Evolutionary conservation across 352 stramenopile genomes (phyloP).

Genomic region (Plasmopara halstedii): DNA sequence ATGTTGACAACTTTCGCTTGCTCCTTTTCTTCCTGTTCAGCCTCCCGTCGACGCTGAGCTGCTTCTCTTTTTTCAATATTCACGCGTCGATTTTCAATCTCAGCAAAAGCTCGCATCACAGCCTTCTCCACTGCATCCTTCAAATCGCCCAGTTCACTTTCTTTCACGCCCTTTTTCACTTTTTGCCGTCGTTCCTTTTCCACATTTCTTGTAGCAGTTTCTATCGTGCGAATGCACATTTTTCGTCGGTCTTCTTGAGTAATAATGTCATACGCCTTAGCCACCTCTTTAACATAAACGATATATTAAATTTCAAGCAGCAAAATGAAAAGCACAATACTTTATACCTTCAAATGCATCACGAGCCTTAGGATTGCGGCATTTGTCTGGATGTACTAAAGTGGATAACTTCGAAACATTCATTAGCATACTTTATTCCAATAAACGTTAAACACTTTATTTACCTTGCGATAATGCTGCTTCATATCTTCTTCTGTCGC

Average conservation of each 20-base stretch:
- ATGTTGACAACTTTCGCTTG: constrained; percentile 52
- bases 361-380: constrained; percentile 50
- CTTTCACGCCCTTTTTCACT: constrained; percentile 78
- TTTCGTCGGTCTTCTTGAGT: constrained; percentile 80
- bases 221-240: constrained; percentile 68
- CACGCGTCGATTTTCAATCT: constrained; percentile 68
- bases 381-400: constrained; percentile 86
- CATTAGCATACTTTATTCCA: not conserved
- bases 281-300: no score
- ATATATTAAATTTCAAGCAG: not conserved
- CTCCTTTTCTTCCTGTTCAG: constrained; percentile 68
- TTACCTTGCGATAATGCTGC: constrained; percentile 85
- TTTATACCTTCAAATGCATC: constrained; percentile 82
- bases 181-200: constrained; percentile 67
- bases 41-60: constrained; percentile 55
- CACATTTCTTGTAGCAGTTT: constrained; percentile 56
- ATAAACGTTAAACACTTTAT: not conserved
- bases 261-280: constrained; percentile 82
- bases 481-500: constrained; percentile 87
- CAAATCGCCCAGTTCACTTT: constrained; percentile 53
- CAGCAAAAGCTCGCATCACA: constrained; percentile 74
- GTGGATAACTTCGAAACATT: constrained; percentile 53
- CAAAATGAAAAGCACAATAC: not conserved
- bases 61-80: constrained; percentile 75
- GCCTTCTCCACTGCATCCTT: constrained; percentile 64